Evolutionary conservation across 805 yeast genomes (phyloP), one percentile per base, ranked within the genome.

Genomic region (Naumovozyma castellii): DNA sequence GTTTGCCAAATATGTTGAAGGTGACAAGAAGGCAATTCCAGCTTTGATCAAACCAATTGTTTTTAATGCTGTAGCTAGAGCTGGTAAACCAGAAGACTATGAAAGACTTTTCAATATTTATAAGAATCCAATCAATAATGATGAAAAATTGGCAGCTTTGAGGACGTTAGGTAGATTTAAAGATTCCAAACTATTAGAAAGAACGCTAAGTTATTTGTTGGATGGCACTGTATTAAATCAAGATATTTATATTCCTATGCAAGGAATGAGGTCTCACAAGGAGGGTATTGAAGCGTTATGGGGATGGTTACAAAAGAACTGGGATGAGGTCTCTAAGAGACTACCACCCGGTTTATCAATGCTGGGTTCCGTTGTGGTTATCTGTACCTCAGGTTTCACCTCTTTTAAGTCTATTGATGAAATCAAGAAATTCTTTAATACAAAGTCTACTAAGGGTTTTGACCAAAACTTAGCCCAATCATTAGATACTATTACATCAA

Each of bases 271-370:
- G 52, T 55, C 72, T 14, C 78, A 78, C 53, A 70, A 65, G 42
- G 67, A 65, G 31, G 94, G 95, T 65, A 67, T 80, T 43, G 75
- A 75, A 48, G 72, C 76, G 9, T 64, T 80, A 47, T 88, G 87
- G 84, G 42, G 54, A n/a, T 90, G 95, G 94, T 54, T 76, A 51
- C 70, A 72, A 50, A 51, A 43, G 10, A 78, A 87, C 61, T 88
- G 92, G 87, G 84, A 76, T 41, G 71, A 66, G 36, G 57, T 90
- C 45, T 62, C 66, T 50, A 69, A 75, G 58, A 66, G 71, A 51
- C 72, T 85, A 56, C 95, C 96, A 36, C 84, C 94, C 12, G 80
- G 84, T 12, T 71, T 81, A 45, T 71, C 86, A 25, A 75, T 87
- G 82, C 70, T 88, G 51, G 81, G 88, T 16, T 69, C 78, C 18